Percentiles rank a stretch among this genome's conserved stretches.
phyloP scores from a whole-genome alignment of 2,329 filamentous ascomycete species.

The Alternaria panax region DNA sequence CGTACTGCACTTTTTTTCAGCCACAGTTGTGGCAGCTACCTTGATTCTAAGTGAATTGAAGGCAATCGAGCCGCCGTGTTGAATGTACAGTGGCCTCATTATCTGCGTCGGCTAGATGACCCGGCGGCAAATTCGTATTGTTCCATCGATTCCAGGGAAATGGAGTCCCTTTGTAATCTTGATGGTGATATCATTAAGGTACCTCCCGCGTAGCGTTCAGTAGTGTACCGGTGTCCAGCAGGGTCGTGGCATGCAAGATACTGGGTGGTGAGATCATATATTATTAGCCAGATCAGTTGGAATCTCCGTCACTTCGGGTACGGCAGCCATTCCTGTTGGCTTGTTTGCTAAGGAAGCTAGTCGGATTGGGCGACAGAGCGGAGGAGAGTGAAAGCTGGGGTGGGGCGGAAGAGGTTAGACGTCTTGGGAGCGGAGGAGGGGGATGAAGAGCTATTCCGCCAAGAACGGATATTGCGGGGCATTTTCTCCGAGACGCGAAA shows the following conservation, averaged over 20 bases:
- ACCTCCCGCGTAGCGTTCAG: neutral
- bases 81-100: constrained; percentile 3
- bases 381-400: neutral
- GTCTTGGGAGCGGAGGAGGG: constrained; percentile 4
- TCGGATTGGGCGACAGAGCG: neutral
- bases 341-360: neutral
- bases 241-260: constrained; percentile 1
- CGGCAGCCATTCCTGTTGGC: neutral
- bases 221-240: constrained; percentile 7
- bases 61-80: constrained; percentile 2
- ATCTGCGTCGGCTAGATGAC: neutral
- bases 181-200: constrained; percentile 1
- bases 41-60: neutral
- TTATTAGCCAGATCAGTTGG: neutral
- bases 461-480: constrained; percentile 24
- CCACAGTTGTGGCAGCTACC: constrained; percentile 5
- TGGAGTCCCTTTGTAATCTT: constrained; percentile 9
- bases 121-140: neutral
- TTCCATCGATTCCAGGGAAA: neutral
- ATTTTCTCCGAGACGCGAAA: constrained; percentile 32
- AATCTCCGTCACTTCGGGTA: neutral
- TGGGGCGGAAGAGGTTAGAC: neutral
- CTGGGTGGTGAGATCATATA: constrained; percentile 13
- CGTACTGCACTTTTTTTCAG: constrained; percentile 1
- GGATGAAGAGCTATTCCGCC: neutral